Conservation (phyloP, 1,139 yeast genomes). For the Sugiyamaella xylanicola region DNA sequence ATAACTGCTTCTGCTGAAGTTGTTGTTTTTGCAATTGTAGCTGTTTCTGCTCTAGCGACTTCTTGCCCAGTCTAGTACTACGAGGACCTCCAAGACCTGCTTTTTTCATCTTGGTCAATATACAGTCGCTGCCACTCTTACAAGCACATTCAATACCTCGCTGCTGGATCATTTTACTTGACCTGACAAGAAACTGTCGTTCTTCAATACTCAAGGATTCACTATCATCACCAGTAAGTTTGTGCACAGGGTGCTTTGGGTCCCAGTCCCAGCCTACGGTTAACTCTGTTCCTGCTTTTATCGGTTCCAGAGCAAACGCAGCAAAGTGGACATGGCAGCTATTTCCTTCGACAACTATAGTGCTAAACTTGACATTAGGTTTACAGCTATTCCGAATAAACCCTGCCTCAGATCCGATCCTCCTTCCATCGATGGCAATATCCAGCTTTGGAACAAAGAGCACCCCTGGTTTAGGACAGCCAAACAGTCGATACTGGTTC, state of each 20-base stretch:
- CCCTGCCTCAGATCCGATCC: constrained; percentile 73
- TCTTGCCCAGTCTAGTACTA: constrained; percentile 18
- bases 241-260: constrained; percentile 66
- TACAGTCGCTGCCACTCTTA: constrained; percentile 40
- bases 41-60: constrained; percentile 11
- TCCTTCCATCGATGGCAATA: constrained; percentile 74
- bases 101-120: constrained; percentile 33
- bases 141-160: constrained; percentile 76
- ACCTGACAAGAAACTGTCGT: constrained; percentile 30
- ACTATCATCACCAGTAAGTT: constrained; percentile 29
- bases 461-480: constrained; percentile 82
- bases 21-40: constrained; percentile 13
- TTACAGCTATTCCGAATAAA: constrained; percentile 74
- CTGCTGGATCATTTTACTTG: constrained; percentile 32
- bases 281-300: constrained; percentile 65
- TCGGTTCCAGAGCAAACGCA: constrained; percentile 59
- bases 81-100: constrained; percentile 23
- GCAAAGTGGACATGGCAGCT: constrained; percentile 53
- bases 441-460: constrained; percentile 55
- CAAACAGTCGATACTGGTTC: constrained; percentile 81
- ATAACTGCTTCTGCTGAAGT: constrained; percentile 1
- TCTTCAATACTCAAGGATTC: constrained; percentile 39
- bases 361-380: constrained; percentile 70
- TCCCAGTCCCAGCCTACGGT: constrained; percentile 93
- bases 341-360: constrained; percentile 52